phyloP scores from a whole-genome alignment of 192 early-diverging fungal genomes.

The Linderina pennispora region DNA sequence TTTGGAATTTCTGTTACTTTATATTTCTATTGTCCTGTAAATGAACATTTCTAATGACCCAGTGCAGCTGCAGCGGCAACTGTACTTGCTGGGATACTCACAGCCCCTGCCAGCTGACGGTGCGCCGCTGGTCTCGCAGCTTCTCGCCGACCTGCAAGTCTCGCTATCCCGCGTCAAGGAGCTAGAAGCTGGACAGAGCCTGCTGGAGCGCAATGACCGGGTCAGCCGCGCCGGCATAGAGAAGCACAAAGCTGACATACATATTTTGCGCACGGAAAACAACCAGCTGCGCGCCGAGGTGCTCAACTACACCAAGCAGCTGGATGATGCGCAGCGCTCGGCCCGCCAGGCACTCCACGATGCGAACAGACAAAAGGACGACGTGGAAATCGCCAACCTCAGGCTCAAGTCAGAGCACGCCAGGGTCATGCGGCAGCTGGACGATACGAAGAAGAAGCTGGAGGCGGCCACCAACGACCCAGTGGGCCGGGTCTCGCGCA shows the following conservation, averaged over 20 bases:
- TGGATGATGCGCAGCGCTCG: constrained; percentile 18
- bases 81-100: constrained; percentile 41
- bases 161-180: constrained; percentile 39
- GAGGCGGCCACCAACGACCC: constrained; percentile 21
- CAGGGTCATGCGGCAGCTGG: constrained; percentile 9
- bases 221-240: constrained; percentile 10
- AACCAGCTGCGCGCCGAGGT: constrained; percentile 35
- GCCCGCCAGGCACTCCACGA: constrained; percentile 18
- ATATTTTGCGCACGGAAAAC: constrained; percentile 34
- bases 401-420: constrained; percentile 20
- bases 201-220: constrained; percentile 36
- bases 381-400: constrained; percentile 28
- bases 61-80: constrained; percentile 36
- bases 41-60: no score
- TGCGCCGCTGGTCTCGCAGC: constrained; percentile 14
- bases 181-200: constrained; percentile 12
- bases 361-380: constrained; percentile 13
- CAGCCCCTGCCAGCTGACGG: constrained; percentile 25
- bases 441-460: constrained; percentile 16
- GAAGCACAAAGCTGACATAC: constrained; percentile 12
- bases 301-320: constrained; percentile 21
- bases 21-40: not conserved
- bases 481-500: constrained; percentile 16
- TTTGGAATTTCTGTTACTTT: not conserved
- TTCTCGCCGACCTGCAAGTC: constrained; percentile 39